These are phyloP conservation scores for Nakazawaea sp. DNA, from an alignment of 805 yeast genomes.

Conservation along the genomic window DNA sequence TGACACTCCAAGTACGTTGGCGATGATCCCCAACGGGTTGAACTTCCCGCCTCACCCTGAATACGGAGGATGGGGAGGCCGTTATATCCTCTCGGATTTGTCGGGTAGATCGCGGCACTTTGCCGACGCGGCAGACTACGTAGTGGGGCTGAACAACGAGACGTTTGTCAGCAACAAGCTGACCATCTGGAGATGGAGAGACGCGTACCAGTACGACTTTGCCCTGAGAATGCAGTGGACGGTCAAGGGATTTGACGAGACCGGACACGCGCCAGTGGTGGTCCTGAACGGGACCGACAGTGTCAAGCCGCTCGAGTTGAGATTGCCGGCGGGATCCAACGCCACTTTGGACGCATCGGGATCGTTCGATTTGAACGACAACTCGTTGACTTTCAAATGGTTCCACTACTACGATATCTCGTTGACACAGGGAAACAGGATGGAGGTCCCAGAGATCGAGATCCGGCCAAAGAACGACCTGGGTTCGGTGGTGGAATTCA, in stretches of 20 bases:
- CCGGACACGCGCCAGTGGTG: constrained; percentile 21
- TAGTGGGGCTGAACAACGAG: no score
- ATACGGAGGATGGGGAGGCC: constrained; percentile 30
- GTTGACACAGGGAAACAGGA: constrained; percentile 16
- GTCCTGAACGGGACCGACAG: constrained; percentile 17
- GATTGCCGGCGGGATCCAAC: constrained; percentile 12
- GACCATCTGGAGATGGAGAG: constrained; percentile 28
- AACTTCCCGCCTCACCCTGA: constrained; percentile 22
- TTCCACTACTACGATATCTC: constrained; percentile 20
- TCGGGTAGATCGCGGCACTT: no score
- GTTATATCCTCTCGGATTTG: constrained; percentile 19
- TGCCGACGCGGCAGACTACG: no score
- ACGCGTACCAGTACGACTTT: constrained; percentile 23
- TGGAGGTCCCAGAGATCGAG: constrained; percentile 16
- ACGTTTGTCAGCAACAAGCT: constrained; percentile 19
- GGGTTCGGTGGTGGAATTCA: constrained; percentile 13
- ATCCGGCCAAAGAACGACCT: constrained; percentile 10
- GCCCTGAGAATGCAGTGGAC: constrained; percentile 28
- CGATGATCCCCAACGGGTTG: constrained; percentile 23
- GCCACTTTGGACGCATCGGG: constrained; percentile 18
- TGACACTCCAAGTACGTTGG: constrained; percentile 23
- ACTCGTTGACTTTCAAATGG: constrained; percentile 18
- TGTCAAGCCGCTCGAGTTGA: constrained; percentile 15
- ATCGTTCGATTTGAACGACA: constrained; percentile 19
- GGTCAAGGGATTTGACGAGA: constrained; percentile 18